phyloP scores from a whole-genome alignment of 441 rosid species.

The Omphalea diandra region DNA sequence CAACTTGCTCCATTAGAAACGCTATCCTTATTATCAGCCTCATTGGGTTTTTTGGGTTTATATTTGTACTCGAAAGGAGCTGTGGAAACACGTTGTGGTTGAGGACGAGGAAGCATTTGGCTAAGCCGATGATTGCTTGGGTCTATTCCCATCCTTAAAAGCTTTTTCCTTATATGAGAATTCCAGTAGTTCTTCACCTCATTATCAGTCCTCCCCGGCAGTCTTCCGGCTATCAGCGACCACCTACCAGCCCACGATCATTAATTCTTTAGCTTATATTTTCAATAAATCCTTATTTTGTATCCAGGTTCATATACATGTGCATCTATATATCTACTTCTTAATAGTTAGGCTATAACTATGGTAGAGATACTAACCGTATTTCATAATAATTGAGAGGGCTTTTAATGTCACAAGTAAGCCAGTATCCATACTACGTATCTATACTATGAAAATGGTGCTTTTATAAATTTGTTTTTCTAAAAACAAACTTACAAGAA shows the following conservation, averaged over 20 bases:
- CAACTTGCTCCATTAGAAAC: slow-evolving; percentile 34
- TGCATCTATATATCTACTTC: not conserved
- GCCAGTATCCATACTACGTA: too few relatives aligned
- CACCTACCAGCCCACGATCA: slow-evolving; percentile 36
- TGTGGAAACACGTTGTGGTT: slow-evolving; percentile 9
- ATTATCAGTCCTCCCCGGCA: slow-evolving; percentile 49
- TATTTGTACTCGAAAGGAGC: not conserved
- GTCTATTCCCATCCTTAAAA: slow-evolving; percentile 38
- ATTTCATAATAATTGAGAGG: too few relatives aligned
- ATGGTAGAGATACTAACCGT: too few relatives aligned
- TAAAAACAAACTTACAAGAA: too few relatives aligned
- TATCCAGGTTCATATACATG: too few relatives aligned
- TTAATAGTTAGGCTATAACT: too few relatives aligned
- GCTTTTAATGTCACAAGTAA: too few relatives aligned
- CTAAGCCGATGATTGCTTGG: slow-evolving; percentile 38
- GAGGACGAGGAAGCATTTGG: slow-evolving; percentile 29
- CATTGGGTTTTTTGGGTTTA: not conserved
- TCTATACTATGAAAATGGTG: too few relatives aligned
- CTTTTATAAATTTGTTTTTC: too few relatives aligned
- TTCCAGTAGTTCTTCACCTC: slow-evolving; percentile 56
- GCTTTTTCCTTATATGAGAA: slow-evolving; percentile 37
- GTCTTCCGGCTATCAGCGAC: slow-evolving; percentile 47
- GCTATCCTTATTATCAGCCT: slow-evolving; percentile 15
- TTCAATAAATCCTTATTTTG: too few relatives aligned
- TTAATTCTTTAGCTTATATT: not conserved